phyloP scores from a whole-genome alignment of 805 yeast genomes.

The Ogataea parapolymorpha region DNA sequence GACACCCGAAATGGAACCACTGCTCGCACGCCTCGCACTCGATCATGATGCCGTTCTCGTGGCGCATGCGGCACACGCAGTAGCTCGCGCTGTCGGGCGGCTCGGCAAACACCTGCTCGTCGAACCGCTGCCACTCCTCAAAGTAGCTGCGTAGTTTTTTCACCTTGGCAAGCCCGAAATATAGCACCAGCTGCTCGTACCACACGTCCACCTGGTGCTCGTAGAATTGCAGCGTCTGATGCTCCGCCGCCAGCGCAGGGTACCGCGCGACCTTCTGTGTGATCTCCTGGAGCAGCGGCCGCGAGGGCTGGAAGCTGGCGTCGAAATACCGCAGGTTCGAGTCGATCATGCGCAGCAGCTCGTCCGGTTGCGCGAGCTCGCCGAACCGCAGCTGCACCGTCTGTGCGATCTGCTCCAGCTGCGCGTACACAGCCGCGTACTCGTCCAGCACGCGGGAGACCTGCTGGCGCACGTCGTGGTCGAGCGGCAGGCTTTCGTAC shows the following conservation, averaged over 20 bases:
- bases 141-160: constrained; percentile 15
- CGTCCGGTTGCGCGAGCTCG: constrained; percentile 15
- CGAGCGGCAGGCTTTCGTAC: constrained; percentile 18
- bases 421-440: constrained; percentile 56
- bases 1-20: constrained; percentile 67
- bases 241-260: constrained; percentile 6
- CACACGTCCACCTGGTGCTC: constrained; percentile 13
- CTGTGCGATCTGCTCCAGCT: constrained; percentile 11
- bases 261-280: constrained; percentile 12
- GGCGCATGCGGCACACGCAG: constrained; percentile 58
- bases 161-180: constrained; percentile 10
- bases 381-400: constrained; percentile 5
- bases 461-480: constrained; percentile 30
- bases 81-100: constrained; percentile 30
- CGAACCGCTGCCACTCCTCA: constrained; percentile 9
- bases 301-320: constrained; percentile 4
- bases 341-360: constrained; percentile 16
- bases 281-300: constrained; percentile 10
- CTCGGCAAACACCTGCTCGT: constrained; percentile 20
- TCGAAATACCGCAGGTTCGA: constrained; percentile 7
- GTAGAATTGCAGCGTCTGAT: constrained; percentile 9
- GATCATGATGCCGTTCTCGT: constrained; percentile 61
- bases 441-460: constrained; percentile 75
- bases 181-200: constrained; percentile 12
- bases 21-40: constrained; percentile 69